A percentile compares a stretch with the other conserved stretches of the same genome.
These are phyloP conservation scores for Begonia masoniana DNA, from an alignment of 306 rosid species.

Conservation along the genomic window DNA sequence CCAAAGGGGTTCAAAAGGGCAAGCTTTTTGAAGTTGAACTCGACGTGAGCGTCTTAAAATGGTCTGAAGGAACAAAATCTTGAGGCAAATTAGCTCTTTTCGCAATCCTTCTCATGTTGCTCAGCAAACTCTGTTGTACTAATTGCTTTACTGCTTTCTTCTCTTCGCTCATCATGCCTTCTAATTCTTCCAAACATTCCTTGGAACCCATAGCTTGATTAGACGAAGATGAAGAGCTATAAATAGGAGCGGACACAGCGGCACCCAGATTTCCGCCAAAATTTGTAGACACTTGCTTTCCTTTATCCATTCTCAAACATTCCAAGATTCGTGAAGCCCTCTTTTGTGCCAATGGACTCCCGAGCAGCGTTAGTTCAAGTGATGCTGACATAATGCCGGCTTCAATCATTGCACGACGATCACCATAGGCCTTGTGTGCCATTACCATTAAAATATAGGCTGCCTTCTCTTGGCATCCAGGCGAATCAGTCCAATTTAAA, in stretches of 20 bases:
- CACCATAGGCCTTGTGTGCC: constrained; percentile 84
- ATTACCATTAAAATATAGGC: constrained; percentile 84
- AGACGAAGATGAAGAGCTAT: constrained; percentile 41
- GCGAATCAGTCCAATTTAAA: constrained; percentile 78
- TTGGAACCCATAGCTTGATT: constrained; percentile 27
- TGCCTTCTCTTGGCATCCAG: constrained; percentile 81
- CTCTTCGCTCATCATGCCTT: constrained; percentile 71
- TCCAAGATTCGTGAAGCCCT: constrained; percentile 89
- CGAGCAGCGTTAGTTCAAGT: constrained; percentile 89
- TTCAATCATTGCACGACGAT: constrained; percentile 81
- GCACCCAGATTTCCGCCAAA: constrained; percentile 38
- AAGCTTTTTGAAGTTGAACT: constrained; percentile 88
- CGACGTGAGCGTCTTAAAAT: constrained; percentile 60
- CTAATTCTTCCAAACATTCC: constrained; percentile 38
- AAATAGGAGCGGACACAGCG: constrained; percentile 69
- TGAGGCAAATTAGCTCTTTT: constrained; percentile 92
- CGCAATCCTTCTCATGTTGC: constrained; percentile 85
- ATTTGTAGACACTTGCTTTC: constrained; percentile 55
- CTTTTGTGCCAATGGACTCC: constrained; percentile 81
- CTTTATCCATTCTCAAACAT: constrained; percentile 71
- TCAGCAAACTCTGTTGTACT: constrained; percentile 87
- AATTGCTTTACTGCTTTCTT: constrained; percentile 89
- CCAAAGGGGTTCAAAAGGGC: constrained; percentile 51
- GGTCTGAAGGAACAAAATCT: constrained; percentile 65
- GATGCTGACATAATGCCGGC: constrained; percentile 67